Conservation (phyloP, 345 rosid species). For the Firmiana major region DNA sequence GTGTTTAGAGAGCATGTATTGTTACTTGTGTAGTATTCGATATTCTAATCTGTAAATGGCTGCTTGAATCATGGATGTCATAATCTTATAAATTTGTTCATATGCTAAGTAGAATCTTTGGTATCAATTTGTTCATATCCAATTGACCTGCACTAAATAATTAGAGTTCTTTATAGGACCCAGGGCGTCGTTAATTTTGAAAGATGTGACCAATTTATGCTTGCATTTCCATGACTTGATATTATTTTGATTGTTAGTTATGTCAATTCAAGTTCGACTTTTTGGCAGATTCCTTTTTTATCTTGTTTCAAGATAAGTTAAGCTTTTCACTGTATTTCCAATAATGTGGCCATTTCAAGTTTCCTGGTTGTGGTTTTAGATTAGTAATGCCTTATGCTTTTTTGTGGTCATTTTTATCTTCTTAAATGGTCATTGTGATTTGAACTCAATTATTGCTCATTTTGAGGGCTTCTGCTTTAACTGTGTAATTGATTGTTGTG, state of each 20-base stretch:
- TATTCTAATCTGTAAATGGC: neutral
- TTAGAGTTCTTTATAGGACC: neutral
- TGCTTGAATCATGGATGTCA: neutral
- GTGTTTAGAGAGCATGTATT: neutral
- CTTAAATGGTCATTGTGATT: neutral
- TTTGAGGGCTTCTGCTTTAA: neutral
- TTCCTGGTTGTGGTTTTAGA: neutral
- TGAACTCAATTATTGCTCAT: neutral
- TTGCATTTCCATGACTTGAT: neutral
- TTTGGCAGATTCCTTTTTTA: conserved; percentile 2
- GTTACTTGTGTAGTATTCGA: neutral
- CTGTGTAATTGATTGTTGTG: neutral
- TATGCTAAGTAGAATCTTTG: conserved; percentile 1
- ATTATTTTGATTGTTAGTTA: neutral
- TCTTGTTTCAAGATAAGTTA: conserved; percentile 2
- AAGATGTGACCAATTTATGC: conserved; percentile 7
- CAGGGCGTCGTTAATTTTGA: neutral
- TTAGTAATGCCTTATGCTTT: neutral
- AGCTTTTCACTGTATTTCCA: neutral
- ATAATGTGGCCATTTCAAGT: neutral
- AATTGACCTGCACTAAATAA: neutral
- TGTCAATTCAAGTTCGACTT: neutral
- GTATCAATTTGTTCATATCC: neutral
- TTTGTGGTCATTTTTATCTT: neutral
- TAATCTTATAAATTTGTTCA: neutral